Evolutionary conservation across 176 grass and related monocot genomes (phyloP).

Genomic region (Bonia amplexicaulis): DNA sequence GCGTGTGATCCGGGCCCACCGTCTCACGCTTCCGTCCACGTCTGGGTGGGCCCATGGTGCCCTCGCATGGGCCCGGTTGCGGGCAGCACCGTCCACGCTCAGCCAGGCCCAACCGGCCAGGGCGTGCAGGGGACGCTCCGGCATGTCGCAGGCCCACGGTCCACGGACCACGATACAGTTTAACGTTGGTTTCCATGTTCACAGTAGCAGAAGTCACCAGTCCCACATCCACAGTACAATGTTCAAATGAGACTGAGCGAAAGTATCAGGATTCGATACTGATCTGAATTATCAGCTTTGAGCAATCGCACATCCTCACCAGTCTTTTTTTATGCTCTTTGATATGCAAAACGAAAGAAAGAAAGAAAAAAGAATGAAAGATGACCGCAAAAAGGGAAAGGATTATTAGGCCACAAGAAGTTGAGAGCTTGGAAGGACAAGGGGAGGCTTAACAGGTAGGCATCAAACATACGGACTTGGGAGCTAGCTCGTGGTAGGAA

Average conservation of each 20-base stretch:
- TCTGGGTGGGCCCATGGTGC: background rate
- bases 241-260: background rate
- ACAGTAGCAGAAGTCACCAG: background rate
- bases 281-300: background rate
- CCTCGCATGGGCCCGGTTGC: background rate
- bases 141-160: background rate
- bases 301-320: background rate
- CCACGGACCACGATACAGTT: slow-evolving; percentile 13
- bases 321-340: background rate
- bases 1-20: background rate
- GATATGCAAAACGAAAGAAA: background rate
- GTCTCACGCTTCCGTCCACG: slow-evolving; percentile 10
- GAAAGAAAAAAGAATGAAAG: no score
- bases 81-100: background rate
- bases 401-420: no score
- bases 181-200: background rate
- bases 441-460: no score
- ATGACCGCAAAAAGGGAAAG: no score
- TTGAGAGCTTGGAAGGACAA: background rate
- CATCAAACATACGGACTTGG: no score
- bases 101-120: background rate
- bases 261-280: background rate
- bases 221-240: background rate
- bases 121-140: slow-evolving; percentile 4
- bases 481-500: no score